Base-by-base conservation (phyloP, 345 rosid species). In the Hibiscus syriacus region DNA sequence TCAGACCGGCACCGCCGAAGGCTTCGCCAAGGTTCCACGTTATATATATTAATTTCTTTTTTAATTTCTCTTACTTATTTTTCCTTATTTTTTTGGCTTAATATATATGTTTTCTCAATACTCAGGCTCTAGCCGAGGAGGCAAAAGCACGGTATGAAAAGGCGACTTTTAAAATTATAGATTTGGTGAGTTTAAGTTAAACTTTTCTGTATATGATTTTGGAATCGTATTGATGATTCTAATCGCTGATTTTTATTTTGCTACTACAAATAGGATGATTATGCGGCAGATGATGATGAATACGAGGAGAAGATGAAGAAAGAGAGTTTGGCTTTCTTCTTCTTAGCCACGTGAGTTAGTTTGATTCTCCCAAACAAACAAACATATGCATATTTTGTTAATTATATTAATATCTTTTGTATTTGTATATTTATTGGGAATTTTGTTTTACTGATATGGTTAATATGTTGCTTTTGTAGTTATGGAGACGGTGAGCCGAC, bases 401-500 rank as follows among this genome's bases (percentile, higher is more conserved):
- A 34, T 34, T 9, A 12, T 10, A 12, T 3, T 46, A 1, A 29
- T 4, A 12, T 1, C 6, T 3, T 29, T 46, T 22, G 10, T 58
- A 17, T 32, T 2, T 17, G 5, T 7, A 8, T 2, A 2, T 16
- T 20, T 20, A 2, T 13, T 12, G 11, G 25, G 10, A 38, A 3
- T 36, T 29, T 41, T 2, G 50, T 12, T 38, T 60, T 46, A 6
- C 56, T 76, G 39, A 69, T 70, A n/a, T 61, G 38, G 56, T 66
- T 73, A 64, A 68, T 34, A 22, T 14, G 49, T 41, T 27, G 67
- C 69, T 50, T 22, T 10, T 75, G 70, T 66, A 95, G 99, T 70
- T 95, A 95, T 64, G 99, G 99, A 80, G 99, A 95, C 68, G 99
- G 99, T 52, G 99, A 95, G 76, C 99, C 99, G 11, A 95, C 99